Base-by-base conservation (phyloP, 352 stramenopile genomes). In the Elongisporangium prolatum region DNA sequence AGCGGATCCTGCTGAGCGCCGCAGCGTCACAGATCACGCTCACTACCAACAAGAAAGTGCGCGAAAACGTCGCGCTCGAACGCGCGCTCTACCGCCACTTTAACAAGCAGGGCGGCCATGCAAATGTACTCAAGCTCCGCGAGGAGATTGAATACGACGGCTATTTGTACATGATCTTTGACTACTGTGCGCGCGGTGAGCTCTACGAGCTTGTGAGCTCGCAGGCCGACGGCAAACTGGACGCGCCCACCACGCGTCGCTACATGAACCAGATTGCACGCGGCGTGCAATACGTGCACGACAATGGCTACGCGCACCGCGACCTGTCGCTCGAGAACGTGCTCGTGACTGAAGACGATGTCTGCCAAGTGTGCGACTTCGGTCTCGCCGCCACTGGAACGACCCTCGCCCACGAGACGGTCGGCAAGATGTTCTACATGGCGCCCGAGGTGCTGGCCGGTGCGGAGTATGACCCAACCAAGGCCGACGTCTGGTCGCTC, bases 381-480 rank as follows among this genome's bases (percentile, higher is more conserved):
- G 85, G 85, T 0, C 72, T 94, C 13, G 82, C 79, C 2, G 75
- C 77, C 6, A 71, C 72, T 9, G 83, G 78, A 7, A 71, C 69
- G 37, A 67, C 74, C 21, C 54, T 54, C 10, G 71, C 59, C 24
- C 71, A 68, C 50, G 74, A 88, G 64, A 84, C 80, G 5, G 86
- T 92, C 40, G 86, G 86, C 48, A 95, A 95, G 67, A 74, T 89
- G 24, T 91, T 90, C 59, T 94, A 94, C 71, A 94, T 94, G 80
- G 83, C 82, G 2, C 85, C 85, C 2, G 85, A 94, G 63, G 81
- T 92, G 21, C 71, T 91, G n/a, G 77, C 74, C 0, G 76, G 75
- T 20, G 54, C 61, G 48, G 56, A 54, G 17, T 94, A 92, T 63
- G 72, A 88, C 68, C 77, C 85, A 13, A 79, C 73, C n/a, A 88